Conservation (phyloP, 176 grass and related monocot genomes). For the Rhynchospora tenuis region DNA sequence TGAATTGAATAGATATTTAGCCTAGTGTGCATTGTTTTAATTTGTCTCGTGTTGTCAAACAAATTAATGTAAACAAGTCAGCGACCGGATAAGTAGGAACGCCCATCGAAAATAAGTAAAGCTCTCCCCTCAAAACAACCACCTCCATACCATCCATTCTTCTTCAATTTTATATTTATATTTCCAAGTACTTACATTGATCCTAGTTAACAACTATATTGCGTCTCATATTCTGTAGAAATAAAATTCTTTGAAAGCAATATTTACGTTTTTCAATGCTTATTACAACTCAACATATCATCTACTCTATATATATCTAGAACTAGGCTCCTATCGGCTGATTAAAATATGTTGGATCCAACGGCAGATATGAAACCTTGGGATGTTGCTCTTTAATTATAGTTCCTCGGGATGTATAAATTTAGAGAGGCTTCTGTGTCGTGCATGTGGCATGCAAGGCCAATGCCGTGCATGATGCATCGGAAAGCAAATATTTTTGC, state of each 20-base stretch:
- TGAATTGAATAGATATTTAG: not conserved
- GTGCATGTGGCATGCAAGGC: slow-evolving; percentile 29
- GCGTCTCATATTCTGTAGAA: not conserved
- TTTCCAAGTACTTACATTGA: not conserved
- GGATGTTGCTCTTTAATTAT: not conserved
- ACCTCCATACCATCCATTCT: not conserved
- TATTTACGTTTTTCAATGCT: too few relatives aligned
- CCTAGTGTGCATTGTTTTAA: not conserved
- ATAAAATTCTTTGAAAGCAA: too few relatives aligned
- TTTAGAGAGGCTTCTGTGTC: not conserved
- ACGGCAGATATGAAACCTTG: not conserved
- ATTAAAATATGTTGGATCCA: not conserved
- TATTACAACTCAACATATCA: too few relatives aligned
- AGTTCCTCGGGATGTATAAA: not conserved
- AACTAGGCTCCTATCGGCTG: too few relatives aligned
- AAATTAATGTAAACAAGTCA: not conserved
- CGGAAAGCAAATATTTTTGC: not conserved
- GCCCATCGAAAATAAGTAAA: not conserved
- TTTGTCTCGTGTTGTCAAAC: slow-evolving; percentile 2
- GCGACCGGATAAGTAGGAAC: slow-evolving; percentile 1
- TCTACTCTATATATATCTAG: too few relatives aligned
- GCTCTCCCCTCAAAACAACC: not conserved
- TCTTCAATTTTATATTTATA: not conserved
- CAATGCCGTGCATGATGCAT: slow-evolving; percentile 11
- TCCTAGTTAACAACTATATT: not conserved